Conservation (phyloP, 208 protist genomes). For the Acanthamoeba divionensis region DNA sequence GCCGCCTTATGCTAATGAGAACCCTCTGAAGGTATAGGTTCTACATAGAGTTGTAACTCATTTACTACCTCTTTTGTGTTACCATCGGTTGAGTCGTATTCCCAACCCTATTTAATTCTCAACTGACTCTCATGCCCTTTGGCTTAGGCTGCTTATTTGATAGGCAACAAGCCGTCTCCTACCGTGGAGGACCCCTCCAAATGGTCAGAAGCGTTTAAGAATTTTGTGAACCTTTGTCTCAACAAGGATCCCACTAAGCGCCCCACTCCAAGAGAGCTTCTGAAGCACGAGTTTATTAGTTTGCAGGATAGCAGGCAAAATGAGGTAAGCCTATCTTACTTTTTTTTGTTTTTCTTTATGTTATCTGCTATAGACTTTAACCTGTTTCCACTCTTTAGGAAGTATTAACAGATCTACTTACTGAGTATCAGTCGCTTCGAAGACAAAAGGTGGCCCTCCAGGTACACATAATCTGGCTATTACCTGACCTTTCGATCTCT, state of each 20-base stretch:
- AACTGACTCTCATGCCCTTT: neutral
- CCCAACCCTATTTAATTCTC: neutral
- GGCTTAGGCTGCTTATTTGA: neutral
- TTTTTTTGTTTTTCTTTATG: neutral
- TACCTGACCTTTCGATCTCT: neutral
- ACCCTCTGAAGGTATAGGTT: slow-evolving; percentile 32
- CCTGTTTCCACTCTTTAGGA: neutral
- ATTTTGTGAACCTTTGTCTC: neutral
- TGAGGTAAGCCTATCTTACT: neutral
- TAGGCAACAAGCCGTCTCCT: neutral
- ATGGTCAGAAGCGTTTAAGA: neutral
- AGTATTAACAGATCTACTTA: neutral
- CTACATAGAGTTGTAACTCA: too few species aligned
- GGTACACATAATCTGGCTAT: neutral
- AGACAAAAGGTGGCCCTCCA: neutral
- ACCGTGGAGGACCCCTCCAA: slow-evolving; percentile 3
- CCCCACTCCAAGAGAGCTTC: neutral
- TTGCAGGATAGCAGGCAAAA: neutral
- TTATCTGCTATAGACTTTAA: neutral
- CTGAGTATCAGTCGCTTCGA: neutral
- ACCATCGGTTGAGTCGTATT: neutral
- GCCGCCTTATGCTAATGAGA: neutral
- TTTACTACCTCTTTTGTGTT: neutral
- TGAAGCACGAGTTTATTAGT: slow-evolving; percentile 15
- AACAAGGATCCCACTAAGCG: neutral